Conservation (phyloP, 345 rosid genomes). For the Raphanus raphanistrum region DNA sequence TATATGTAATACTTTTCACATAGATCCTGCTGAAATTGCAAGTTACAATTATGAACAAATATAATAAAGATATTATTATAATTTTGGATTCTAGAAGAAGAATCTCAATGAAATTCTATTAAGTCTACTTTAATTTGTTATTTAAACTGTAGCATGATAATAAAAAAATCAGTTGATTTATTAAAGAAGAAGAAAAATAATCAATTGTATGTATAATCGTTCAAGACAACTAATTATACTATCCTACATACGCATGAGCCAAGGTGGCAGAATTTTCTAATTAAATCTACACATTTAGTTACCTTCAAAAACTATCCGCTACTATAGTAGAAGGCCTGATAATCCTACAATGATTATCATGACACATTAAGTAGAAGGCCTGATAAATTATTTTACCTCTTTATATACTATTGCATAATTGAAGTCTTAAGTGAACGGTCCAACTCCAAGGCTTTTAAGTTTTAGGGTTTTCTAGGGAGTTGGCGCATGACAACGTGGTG, state of each 20-base stretch:
- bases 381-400: not conserved
- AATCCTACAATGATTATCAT: conserved; percentile 27
- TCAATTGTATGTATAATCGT: conserved; percentile 22
- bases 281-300: not conserved
- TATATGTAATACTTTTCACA: conserved; percentile 31
- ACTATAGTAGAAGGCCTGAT: conserved; percentile 8
- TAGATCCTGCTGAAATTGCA: conserved; percentile 41
- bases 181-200: not conserved
- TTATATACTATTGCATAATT: not conserved
- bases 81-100: conserved; percentile 29
- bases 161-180: not conserved
- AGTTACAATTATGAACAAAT: conserved; percentile 31
- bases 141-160: not conserved
- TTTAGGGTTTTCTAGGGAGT: conserved; percentile 29
- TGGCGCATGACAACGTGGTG: conserved; percentile 29
- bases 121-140: not conserved
- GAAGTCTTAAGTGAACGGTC: not conserved
- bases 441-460: not conserved
- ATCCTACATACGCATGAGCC: conserved; percentile 52
- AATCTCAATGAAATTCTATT: conserved; percentile 2
- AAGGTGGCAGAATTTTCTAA: conserved; percentile 47
- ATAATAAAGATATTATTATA: not conserved
- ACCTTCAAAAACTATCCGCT: conserved; percentile 8
- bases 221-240: conserved; percentile 39
- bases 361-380: conserved; percentile 26